Evolutionary conservation across 2,329 filamentous ascomycete species (phyloP).

Genomic region (Aspergillus fumigatiaffinis): DNA sequence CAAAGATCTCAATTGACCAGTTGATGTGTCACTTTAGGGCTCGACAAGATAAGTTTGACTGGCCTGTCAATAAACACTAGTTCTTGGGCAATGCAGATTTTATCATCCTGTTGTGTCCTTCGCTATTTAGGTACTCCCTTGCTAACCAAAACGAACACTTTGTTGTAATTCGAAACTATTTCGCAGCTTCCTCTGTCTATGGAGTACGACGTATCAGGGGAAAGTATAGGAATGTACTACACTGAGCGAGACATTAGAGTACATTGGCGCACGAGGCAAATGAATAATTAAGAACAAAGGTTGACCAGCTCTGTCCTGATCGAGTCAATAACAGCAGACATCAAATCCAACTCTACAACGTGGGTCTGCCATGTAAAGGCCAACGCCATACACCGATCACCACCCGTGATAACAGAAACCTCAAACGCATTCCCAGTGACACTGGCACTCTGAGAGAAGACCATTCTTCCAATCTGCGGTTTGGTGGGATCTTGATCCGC

Average conservation of each 20-base stretch:
- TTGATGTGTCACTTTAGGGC: no score
- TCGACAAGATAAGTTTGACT: no score
- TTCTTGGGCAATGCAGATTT: no score
- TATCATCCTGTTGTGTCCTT: no score
- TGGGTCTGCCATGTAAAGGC: conserved; percentile 41
- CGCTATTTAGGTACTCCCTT: no score
- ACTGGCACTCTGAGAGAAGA: conserved; percentile 45
- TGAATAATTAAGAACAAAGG: conserved; percentile 3
- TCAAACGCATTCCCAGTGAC: conserved; percentile 36
- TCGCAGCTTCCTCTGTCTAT: neutral
- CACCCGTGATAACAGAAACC: conserved; percentile 42
- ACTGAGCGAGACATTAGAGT: neutral
- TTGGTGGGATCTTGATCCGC: conserved; percentile 6
- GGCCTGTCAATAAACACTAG: no score
- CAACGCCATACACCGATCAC: conserved; percentile 41
- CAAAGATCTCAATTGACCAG: no score
- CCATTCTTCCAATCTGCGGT: conserved; percentile 35
- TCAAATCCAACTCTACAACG: conserved; percentile 27
- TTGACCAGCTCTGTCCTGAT: conserved; percentile 13
- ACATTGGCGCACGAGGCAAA: neutral
- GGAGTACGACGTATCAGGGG: neutral
- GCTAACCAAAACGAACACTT: no score
- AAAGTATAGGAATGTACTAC: neutral
- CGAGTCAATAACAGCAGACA: conserved; percentile 17
- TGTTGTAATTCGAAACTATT: neutral